Percentiles rank a stretch among this genome's conserved stretches.
Conservation (phyloP, 768 basidiomycete genomes). For the Lactifluus rugatus region DNA sequence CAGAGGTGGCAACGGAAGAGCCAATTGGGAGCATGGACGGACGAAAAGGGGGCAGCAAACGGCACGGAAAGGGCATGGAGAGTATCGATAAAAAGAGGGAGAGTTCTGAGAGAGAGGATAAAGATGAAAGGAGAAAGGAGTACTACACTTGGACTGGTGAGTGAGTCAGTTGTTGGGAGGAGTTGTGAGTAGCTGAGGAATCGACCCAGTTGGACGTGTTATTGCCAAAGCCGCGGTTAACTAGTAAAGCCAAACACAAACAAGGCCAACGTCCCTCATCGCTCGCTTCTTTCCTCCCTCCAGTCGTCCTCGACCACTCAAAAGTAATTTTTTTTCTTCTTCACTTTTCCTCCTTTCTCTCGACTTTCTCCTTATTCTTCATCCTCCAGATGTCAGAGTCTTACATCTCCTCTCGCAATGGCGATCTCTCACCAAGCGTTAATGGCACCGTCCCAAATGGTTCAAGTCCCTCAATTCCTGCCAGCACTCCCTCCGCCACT, state of each 20-base stretch:
- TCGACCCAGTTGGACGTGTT: conserved; percentile 30
- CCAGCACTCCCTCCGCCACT: conserved; percentile 24
- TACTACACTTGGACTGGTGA: background rate
- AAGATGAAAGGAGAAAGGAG: background rate
- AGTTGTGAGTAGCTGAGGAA: background rate
- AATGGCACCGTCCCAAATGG: conserved; percentile 56
- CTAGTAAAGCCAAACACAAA: conserved; percentile 27
- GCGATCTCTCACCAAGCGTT: conserved; percentile 43
- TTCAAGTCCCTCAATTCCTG: conserved; percentile 48
- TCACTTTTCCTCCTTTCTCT: conserved; percentile 19
- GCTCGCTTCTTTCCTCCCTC: conserved; percentile 35
- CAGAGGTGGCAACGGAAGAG: background rate
- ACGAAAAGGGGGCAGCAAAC: background rate
- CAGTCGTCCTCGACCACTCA: conserved; percentile 42
- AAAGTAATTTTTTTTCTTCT: conserved; percentile 17
- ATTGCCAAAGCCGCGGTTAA: conserved; percentile 43
- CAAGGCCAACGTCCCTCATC: conserved; percentile 25
- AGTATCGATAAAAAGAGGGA: conserved; percentile 6
- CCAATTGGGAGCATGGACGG: background rate
- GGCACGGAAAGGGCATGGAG: conserved; percentile 11
- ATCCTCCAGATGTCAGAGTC: conserved; percentile 60
- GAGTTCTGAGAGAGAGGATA: no score
- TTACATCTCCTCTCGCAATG: conserved; percentile 57
- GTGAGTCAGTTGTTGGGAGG: background rate
- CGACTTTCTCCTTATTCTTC: conserved; percentile 19